Conservation (phyloP, 441 rosid species). For the Bruguiera hainesii region DNA sequence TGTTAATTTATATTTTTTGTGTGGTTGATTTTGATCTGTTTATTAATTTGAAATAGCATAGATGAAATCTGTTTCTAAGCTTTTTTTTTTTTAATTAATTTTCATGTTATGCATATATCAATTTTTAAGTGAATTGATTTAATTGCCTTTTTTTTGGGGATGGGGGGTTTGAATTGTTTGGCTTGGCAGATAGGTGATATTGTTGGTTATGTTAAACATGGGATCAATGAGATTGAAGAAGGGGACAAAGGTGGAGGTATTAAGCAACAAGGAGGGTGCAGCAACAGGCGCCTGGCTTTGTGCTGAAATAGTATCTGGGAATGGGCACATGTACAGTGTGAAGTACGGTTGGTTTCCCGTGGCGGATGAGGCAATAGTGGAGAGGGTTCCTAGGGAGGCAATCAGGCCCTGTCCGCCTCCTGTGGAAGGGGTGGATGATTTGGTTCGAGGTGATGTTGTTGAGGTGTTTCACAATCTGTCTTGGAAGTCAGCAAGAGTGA, state of each 20-base stretch:
- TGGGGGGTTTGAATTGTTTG: not conserved
- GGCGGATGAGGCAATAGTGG: slow-evolving; percentile 18
- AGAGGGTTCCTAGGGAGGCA: slow-evolving; percentile 41
- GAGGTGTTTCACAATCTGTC: slow-evolving; percentile 41
- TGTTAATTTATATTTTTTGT: too few species aligned
- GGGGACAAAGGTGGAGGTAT: slow-evolving; percentile 45
- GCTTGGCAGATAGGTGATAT: slow-evolving; percentile 11
- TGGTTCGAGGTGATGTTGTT: slow-evolving; percentile 44
- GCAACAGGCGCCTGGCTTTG: slow-evolving; percentile 34
- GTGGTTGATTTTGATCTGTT: not conserved
- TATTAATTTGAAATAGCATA: not conserved
- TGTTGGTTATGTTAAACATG: not conserved
- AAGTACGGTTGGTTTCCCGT: slow-evolving; percentile 24
- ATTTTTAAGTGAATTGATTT: not conserved
- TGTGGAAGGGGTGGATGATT: slow-evolving; percentile 19
- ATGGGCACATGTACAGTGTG: slow-evolving; percentile 39
- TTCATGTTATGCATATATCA: not conserved
- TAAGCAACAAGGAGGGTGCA: slow-evolving; percentile 29
- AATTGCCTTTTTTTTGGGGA: not conserved
- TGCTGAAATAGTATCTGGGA: slow-evolving; percentile 40
- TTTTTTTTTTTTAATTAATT: not conserved
- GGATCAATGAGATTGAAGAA: slow-evolving; percentile 37
- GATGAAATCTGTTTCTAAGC: not conserved
- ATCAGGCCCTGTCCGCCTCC: slow-evolving; percentile 54
- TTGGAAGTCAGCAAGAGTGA: slow-evolving; percentile 43